These are phyloP conservation scores for Mycena belliarum DNA, from an alignment of 768 basidiomycete genomes.

Conservation along the genomic window DNA sequence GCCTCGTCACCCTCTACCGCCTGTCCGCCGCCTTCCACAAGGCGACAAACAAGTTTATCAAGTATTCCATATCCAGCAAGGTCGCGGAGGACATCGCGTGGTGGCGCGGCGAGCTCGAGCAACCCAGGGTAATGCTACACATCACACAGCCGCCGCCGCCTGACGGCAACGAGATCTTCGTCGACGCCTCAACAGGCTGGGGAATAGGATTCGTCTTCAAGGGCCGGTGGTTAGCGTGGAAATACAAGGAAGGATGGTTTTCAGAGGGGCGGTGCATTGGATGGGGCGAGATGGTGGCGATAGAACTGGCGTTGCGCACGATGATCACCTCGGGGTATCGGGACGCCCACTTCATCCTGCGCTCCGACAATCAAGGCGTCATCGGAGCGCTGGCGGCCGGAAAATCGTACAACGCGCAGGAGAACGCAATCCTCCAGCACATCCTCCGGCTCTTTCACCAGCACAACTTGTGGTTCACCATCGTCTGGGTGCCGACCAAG, in stretches of 20 bases:
- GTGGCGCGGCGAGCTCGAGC: background rate
- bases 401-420: constrained; percentile 25
- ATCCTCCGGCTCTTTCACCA: constrained; percentile 27
- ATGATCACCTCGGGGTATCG: constrained; percentile 26
- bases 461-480: constrained; percentile 25
- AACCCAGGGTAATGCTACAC: background rate
- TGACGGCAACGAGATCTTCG: constrained; percentile 28
- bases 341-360: constrained; percentile 30
- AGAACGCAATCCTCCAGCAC: constrained; percentile 30
- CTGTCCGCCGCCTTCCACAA: background rate
- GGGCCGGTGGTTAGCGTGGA: constrained; percentile 42
- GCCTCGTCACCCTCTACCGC: background rate
- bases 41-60: background rate
- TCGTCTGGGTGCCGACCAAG: constrained; percentile 32
- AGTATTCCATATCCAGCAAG: background rate
- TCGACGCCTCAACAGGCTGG: too few species aligned
- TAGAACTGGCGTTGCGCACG: constrained; percentile 41
- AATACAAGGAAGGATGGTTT: constrained; percentile 33
- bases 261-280: constrained; percentile 33
- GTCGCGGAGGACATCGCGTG: background rate
- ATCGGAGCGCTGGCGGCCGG: constrained; percentile 33
- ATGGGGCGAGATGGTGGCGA: constrained; percentile 48
- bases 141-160: constrained; percentile 13
- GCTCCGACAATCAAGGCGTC: constrained; percentile 44
- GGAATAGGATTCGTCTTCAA: constrained; percentile 42